phyloP scores from a whole-genome alignment of 78 protist genomes.

The Planoprotostelium fungivorum region DNA sequence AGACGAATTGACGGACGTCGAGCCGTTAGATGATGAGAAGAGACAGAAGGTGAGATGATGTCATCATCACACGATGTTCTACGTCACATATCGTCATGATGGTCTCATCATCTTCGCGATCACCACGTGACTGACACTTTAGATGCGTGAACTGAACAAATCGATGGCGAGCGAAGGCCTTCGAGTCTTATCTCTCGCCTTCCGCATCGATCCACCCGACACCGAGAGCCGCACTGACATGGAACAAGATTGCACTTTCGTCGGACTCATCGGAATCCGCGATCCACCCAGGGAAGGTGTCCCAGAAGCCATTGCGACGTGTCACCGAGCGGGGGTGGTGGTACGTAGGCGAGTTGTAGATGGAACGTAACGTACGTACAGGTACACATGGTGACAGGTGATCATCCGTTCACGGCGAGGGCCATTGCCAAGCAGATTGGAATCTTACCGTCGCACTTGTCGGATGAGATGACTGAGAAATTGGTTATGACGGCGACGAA shows the following conservation, averaged over 20 bases:
- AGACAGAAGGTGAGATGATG: neutral
- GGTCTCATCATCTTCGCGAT: constrained; percentile 41
- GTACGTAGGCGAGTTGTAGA: constrained; percentile 23
- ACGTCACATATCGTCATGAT: constrained; percentile 42
- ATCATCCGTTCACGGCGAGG: neutral
- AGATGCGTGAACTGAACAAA: constrained; percentile 21
- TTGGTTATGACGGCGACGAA: constrained; percentile 26
- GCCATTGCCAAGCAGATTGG: constrained; percentile 82
- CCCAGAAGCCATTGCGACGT: constrained; percentile 40
- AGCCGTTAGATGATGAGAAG: neutral
- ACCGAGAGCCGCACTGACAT: neutral
- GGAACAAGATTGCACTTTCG: constrained; percentile 59
- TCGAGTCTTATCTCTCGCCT: constrained; percentile 2
- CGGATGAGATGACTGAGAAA: constrained; percentile 51
- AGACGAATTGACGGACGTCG: neutral
- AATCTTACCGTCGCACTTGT: constrained; percentile 34
- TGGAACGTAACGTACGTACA: constrained; percentile 6
- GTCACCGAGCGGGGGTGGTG: constrained; percentile 71
- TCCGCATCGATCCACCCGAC: constrained; percentile 52
- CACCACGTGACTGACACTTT: neutral
- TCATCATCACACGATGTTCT: constrained; percentile 43
- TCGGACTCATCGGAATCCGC: constrained; percentile 86
- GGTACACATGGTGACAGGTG: constrained; percentile 34
- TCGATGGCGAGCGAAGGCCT: constrained; percentile 22
- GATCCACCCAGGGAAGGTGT: constrained; percentile 95